Evolutionary conservation across 768 basidiomycete genomes (phyloP), one percentile per base, ranked within the genome.

Genomic region (Leccinum disarticulatum): DNA sequence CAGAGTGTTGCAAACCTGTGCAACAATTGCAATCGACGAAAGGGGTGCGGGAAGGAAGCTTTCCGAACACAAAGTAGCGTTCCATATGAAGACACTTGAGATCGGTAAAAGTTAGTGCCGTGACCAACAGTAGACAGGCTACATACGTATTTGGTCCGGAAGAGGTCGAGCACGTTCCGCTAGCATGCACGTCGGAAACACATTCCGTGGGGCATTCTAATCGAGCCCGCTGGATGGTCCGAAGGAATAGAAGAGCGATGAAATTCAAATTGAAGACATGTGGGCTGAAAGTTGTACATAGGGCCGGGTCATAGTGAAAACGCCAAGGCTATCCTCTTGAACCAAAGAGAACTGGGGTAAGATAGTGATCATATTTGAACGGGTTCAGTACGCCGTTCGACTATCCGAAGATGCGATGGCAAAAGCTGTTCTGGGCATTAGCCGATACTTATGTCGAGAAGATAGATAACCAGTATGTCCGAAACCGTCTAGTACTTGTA

Each of bases 201-300:
- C n/a, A 38, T 51, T 47, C 41, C 13, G 41, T 27, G 52, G 46
- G 48, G 22, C 17, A n/a, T 11, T 35, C 38, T 33, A 33, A 19
- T 14, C 28, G 30, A 14, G n/a, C 14, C 46, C 19, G 28, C 41
- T 36, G 19, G 17, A 55, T 46, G 31, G 53, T 52, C 56, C 47
- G 41, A 52, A 27, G 60, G 54, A 55, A 33, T 47, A 41, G 33
- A 56, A 27, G 7, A 50, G 43, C 38, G 19, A 22, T n/a, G 28
- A 33, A 54, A 54, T 58, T 64, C 25, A 59, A 64, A 65, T 60
- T 60, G 52, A 55, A 43, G 15, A 5, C 52, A 56, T 43, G 58
- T 46, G 41, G 53, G 19, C 11, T 15, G 35, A 49, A 22, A 43
- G n/a, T 30, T 30, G 38, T 41, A 17, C 53, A 25, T 3, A 8